These are phyloP conservation scores for Powellomyces hirtus DNA, from an alignment of 192 early-diverging fungal genomes.

Conservation along the genomic window DNA sequence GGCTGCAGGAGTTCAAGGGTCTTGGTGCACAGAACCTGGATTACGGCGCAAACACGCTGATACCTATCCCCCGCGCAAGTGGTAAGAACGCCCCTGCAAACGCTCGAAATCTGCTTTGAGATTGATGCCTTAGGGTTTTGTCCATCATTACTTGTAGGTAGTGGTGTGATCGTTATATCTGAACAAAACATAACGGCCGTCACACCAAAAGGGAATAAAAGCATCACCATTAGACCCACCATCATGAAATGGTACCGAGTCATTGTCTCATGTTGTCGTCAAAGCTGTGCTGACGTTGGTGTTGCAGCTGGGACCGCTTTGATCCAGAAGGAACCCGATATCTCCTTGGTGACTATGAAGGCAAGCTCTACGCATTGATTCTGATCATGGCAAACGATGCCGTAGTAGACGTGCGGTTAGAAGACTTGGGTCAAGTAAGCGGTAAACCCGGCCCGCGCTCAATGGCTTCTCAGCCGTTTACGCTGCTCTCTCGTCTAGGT, in stretches of 20 bases:
- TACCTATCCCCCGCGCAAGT: conserved; percentile 49
- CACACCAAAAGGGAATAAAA: conserved; percentile 12
- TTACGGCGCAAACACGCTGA: conserved; percentile 44
- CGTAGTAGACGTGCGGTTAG: conserved; percentile 34
- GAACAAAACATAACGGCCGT: conserved; percentile 55
- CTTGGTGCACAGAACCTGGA: conserved; percentile 42
- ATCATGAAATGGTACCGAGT: conserved; percentile 54
- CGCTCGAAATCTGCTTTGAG: too few species aligned
- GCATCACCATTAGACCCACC: conserved; percentile 39
- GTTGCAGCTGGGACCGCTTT: conserved; percentile 34
- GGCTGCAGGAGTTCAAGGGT: conserved; percentile 34
- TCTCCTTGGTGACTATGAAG: conserved; percentile 69
- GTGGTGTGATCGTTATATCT: conserved; percentile 55
- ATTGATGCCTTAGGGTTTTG: too few species aligned
- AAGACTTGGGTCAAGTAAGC: conserved; percentile 53
- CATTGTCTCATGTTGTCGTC: too few species aligned
- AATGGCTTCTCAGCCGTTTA: too few species aligned
- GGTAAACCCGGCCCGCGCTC: too few species aligned
- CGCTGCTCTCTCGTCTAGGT: conserved; percentile 30
- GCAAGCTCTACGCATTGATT: conserved; percentile 52
- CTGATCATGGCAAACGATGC: conserved; percentile 14
- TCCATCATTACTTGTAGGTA: too few species aligned
- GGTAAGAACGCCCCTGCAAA: too few species aligned
- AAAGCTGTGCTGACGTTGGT: not conserved
- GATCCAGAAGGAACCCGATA: conserved; percentile 54